phyloP scores from a whole-genome alignment of 306 rosid species.

The Dryas octopetala region DNA sequence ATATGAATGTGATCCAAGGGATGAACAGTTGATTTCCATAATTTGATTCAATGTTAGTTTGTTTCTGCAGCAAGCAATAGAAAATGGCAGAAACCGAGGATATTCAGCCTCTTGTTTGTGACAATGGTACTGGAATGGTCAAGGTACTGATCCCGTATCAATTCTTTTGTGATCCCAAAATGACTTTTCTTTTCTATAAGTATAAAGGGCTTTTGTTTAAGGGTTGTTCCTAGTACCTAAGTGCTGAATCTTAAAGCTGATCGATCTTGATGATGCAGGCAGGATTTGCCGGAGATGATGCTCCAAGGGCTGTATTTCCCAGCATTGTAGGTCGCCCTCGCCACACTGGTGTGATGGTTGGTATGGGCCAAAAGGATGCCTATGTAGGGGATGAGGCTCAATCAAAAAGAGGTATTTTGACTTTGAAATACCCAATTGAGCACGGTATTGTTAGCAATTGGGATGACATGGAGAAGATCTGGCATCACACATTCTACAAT shows the following conservation, averaged over 20 bases:
- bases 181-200: not conserved
- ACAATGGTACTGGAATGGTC: constrained; percentile 98
- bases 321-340: constrained; percentile 98
- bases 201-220: not conserved
- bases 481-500: constrained; percentile 96
- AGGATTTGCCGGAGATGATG: constrained; percentile 98
- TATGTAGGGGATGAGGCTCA: constrained; percentile 98
- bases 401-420: constrained; percentile 91
- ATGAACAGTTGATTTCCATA: not conserved
- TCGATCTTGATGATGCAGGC: constrained; percentile 49
- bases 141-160: constrained; percentile 52
- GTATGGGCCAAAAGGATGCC: constrained; percentile 98
- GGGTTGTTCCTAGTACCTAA: too few relatives aligned
- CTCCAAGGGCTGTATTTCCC: constrained; percentile 98
- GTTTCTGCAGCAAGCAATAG: constrained; percentile 34
- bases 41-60: constrained; percentile 12
- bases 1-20: constrained; percentile 3
- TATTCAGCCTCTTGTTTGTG: constrained; percentile 96
- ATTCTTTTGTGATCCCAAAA: not conserved
- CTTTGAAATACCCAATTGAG: constrained; percentile 89
- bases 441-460: constrained; percentile 93
- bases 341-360: constrained; percentile 98
- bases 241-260: not conserved
- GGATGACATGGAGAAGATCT: constrained; percentile 99
- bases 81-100: constrained; percentile 87